A percentile compares a stretch with the other conserved stretches of the same genome.
Evolutionary conservation across 2,329 filamentous ascomycete genomes (phyloP).

Genomic region (Knoxdaviesia proteae): DNA sequence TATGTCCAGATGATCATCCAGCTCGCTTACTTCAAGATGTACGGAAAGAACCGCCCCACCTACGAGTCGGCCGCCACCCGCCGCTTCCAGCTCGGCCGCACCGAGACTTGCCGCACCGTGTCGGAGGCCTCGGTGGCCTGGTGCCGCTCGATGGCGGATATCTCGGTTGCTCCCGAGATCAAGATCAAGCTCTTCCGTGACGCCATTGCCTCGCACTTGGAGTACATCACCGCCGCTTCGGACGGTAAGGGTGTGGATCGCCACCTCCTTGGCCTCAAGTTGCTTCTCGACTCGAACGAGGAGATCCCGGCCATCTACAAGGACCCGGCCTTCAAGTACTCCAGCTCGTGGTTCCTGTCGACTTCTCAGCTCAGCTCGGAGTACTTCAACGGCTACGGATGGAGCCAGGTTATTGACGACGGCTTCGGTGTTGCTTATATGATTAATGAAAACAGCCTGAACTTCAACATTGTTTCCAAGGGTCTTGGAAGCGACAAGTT

Average conservation of each 20-base stretch:
- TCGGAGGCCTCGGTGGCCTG: constrained; percentile 83
- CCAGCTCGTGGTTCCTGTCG: constrained; percentile 71
- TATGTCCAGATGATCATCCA: constrained; percentile 99
- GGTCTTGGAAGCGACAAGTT: constrained; percentile 74
- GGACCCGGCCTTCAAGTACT: constrained; percentile 73
- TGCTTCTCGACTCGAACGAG: constrained; percentile 62
- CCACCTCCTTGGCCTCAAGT: constrained; percentile 94
- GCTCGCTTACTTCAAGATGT: constrained; percentile 97
- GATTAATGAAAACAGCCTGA: constrained; percentile 97
- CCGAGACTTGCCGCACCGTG: constrained; percentile 84
- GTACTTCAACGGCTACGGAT: constrained; percentile 98
- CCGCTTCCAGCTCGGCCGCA: constrained; percentile 88
- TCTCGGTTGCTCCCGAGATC: constrained; percentile 37
- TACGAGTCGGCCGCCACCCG: constrained; percentile 93
- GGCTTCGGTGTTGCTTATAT: constrained; percentile 98
- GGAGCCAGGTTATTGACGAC: constrained; percentile 91
- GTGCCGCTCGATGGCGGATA: constrained; percentile 69
- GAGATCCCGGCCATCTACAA: constrained; percentile 64
- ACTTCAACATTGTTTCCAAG: constrained; percentile 97
- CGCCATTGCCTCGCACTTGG: constrained; percentile 61
- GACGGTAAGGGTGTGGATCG: constrained; percentile 90
- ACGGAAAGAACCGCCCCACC: constrained; percentile 89
- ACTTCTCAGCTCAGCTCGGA: constrained; percentile 82
- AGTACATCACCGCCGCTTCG: constrained; percentile 76
- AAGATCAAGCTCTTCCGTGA: constrained; percentile 59